Percentiles rank a stretch among this genome's conserved stretches.
Evolutionary conservation across 1,284 basidiomycete species (phyloP).

Genomic region (Coniferiporia sulphurascens): DNA sequence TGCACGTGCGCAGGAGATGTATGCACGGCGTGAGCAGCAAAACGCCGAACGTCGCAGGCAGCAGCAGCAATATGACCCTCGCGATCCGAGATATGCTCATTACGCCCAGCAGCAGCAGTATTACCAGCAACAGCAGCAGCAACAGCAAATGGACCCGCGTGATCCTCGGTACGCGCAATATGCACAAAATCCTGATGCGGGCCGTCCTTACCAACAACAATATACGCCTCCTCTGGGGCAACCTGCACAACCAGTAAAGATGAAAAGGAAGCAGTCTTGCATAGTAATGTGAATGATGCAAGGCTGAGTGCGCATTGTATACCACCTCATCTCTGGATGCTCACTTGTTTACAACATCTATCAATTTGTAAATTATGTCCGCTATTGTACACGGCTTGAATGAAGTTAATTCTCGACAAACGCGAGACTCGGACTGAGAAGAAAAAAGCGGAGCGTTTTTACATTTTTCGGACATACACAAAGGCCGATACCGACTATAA

Average conservation of each 20-base stretch:
- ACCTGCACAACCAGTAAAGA: not conserved
- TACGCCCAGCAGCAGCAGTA: slow-evolving; percentile 10
- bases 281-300: slow-evolving; percentile 20
- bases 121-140: slow-evolving; percentile 5
- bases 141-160: not conserved
- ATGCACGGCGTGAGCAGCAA: slow-evolving; percentile 35
- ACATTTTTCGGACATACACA: not conserved
- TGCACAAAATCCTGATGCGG: not conserved
- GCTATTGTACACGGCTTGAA: not conserved
- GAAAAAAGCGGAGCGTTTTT: not conserved
- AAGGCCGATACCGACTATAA: not conserved
- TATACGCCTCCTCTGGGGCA: not conserved
- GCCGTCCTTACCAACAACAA: not conserved
- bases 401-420: not conserved
- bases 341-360: not conserved
- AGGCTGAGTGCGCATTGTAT: not conserved
- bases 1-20: slow-evolving; percentile 37
- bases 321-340: not conserved
- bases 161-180: not conserved
- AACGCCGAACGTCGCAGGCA: slow-evolving; percentile 24
- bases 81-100: slow-evolving; percentile 7
- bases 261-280: slow-evolving; percentile 23
- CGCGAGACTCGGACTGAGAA: not conserved
- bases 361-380: not conserved
- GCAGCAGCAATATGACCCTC: slow-evolving; percentile 8